These are phyloP conservation scores for Parasitella parasitica DNA, from an alignment of 371 early-diverging fungal species.

Conservation along the genomic window DNA sequence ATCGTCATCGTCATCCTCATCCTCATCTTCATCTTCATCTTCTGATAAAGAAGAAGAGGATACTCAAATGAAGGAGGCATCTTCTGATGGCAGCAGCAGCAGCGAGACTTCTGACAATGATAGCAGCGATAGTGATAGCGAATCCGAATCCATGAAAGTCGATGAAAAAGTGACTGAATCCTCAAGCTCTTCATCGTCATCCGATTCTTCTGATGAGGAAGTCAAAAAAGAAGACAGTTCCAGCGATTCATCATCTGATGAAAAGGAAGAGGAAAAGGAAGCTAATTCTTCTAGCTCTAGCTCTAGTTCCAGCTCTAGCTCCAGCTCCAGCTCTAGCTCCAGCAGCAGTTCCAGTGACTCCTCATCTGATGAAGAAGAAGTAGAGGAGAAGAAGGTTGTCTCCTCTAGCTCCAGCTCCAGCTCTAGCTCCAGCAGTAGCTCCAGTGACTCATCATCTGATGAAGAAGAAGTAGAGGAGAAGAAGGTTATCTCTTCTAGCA, in stretches of 20 bases:
- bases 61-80: constrained; percentile 19
- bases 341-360: constrained; percentile 9
- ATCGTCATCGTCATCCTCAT: neutral
- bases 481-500: constrained; percentile 9
- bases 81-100: constrained; percentile 15
- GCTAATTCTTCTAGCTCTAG: neutral
- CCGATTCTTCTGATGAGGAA: neutral
- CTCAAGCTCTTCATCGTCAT: neutral
- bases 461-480: constrained; percentile 12
- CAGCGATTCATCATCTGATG: constrained; percentile 19
- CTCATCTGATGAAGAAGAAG: constrained; percentile 17
- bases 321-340: constrained; percentile 10
- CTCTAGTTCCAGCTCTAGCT: constrained; percentile 5
- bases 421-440: constrained; percentile 9
- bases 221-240: neutral
- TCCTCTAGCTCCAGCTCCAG: neutral
- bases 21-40: neutral
- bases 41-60: constrained; percentile 29
- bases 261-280: constrained; percentile 1
- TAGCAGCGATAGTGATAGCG: constrained; percentile 21
- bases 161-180: constrained; percentile 16
- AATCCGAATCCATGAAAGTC: constrained; percentile 21
- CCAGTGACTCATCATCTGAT: constrained; percentile 19
- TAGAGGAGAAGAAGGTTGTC: neutral
- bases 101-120: neutral